A percentile compares a stretch with the other conserved stretches of the same genome.
These are phyloP conservation scores for Cercospora sp. DNA, from an alignment of 2,329 filamentous ascomycete species.

Conservation along the genomic window DNA sequence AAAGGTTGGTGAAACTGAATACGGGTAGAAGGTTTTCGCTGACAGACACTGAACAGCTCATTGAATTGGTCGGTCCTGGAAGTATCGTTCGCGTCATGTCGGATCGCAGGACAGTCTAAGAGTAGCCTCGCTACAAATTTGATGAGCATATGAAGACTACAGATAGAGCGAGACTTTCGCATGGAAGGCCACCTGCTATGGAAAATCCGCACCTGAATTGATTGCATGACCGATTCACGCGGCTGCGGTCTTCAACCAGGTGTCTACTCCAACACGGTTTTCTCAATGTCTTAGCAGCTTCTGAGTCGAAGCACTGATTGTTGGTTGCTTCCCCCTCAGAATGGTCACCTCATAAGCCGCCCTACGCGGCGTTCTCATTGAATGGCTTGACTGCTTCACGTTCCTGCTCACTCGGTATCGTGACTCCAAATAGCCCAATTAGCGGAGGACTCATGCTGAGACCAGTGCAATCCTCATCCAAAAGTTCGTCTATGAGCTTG, in stretches of 20 bases:
- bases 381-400: not conserved
- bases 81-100: conserved; percentile 92
- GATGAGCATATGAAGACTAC: not conserved
- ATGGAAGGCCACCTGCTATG: not conserved
- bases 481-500: not conserved
- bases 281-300: not conserved
- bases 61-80: conserved; percentile 87
- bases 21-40: not conserved
- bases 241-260: not conserved
- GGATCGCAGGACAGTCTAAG: conserved; percentile 85
- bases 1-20: conserved; percentile 56
- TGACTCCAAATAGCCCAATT: not conserved
- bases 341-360: not conserved
- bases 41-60: conserved; percentile 53
- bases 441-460: not conserved
- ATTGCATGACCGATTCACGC: not conserved
- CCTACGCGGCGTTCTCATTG: not conserved
- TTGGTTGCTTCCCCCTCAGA: not conserved
- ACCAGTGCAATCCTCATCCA: not conserved
- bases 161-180: not conserved
- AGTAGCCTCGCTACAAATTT: not conserved
- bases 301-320: not conserved
- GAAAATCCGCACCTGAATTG: not conserved
- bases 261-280: not conserved
- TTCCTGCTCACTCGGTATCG: not conserved